Percentiles rank a stretch among this genome's conserved stretches.
Evolutionary conservation across 2,329 filamentous ascomycete genomes (phyloP).

Genomic region (Zasmidium cellare): DNA sequence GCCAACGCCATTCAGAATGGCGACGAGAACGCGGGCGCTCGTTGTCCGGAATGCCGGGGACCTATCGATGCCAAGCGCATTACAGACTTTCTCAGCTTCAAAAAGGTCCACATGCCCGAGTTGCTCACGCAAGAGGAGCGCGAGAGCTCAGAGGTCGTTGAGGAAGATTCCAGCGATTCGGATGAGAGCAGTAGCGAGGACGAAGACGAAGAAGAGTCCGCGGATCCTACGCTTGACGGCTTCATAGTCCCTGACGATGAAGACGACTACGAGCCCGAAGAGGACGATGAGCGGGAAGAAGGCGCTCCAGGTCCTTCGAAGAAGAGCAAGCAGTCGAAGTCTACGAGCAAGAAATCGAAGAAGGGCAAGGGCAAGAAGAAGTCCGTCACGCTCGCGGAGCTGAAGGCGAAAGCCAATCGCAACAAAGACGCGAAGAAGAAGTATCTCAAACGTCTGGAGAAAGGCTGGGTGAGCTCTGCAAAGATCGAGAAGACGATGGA

Average conservation of each 20-base stretch:
- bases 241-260: conserved; percentile 57
- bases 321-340: conserved; percentile 14
- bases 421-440: conserved; percentile 65
- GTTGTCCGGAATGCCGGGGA: conserved; percentile 76
- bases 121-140: conserved; percentile 38
- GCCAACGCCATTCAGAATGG: conserved; percentile 59
- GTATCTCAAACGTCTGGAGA: conserved; percentile 68
- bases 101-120: conserved; percentile 67
- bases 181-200: conserved; percentile 38
- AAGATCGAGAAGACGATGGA: conserved; percentile 72
- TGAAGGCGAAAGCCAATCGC: conserved; percentile 66
- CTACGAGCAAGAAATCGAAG: conserved; percentile 12
- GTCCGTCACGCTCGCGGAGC: conserved; percentile 57
- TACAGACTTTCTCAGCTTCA: conserved; percentile 74
- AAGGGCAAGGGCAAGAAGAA: conserved; percentile 35
- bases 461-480: conserved; percentile 71
- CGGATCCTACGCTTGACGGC: conserved; percentile 41
- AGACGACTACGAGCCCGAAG: conserved; percentile 32
- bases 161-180: conserved; percentile 39
- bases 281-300: conserved; percentile 20
- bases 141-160: conserved; percentile 39
- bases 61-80: conserved; percentile 66
- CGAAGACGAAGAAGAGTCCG: conserved; percentile 29
- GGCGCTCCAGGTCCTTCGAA: conserved; percentile 14
- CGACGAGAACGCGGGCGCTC: conserved; percentile 56